phyloP scores from a whole-genome alignment of 352 stramenopile genomes.

The Phytophthora rubi region DNA sequence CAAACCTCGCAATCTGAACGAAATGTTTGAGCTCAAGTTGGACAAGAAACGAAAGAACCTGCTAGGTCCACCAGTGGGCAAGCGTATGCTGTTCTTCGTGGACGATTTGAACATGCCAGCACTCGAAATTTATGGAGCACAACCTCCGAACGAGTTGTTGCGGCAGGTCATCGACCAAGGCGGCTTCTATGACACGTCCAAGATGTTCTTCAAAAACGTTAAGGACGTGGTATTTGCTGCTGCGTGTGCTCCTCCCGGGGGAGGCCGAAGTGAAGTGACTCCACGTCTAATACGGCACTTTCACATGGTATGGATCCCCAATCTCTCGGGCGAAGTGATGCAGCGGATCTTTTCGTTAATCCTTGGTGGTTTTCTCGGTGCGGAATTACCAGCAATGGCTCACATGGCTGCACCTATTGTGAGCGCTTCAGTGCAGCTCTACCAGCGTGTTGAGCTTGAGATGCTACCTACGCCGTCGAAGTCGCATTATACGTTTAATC shows the following conservation, averaged over 20 bases:
- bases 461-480: conserved; percentile 92
- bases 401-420: conserved; percentile 87
- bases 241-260: conserved; percentile 87
- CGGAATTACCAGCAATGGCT: conserved; percentile 70
- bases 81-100: conserved; percentile 90
- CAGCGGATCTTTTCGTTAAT: conserved; percentile 92
- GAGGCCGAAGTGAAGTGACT: conserved; percentile 87
- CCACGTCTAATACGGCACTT: conserved; percentile 91
- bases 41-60: conserved; percentile 90
- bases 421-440: conserved; percentile 86
- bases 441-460: conserved; percentile 88
- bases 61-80: conserved; percentile 70
- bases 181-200: conserved; percentile 92
- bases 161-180: conserved; percentile 92
- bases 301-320: conserved; percentile 92
- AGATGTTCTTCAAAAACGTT: conserved; percentile 95
- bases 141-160: conserved; percentile 92
- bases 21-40: conserved; percentile 84
- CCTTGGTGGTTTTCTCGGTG: conserved; percentile 83
- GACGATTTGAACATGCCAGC: conserved; percentile 95
- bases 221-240: conserved; percentile 87
- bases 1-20: conserved; percentile 83
- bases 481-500: conserved; percentile 95
- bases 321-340: conserved; percentile 84
- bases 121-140: conserved; percentile 92